Evolutionary conservation across 1,284 basidiomycete genomes (phyloP).

Genomic region (Cutaneotrichosporon mucoides): DNA sequence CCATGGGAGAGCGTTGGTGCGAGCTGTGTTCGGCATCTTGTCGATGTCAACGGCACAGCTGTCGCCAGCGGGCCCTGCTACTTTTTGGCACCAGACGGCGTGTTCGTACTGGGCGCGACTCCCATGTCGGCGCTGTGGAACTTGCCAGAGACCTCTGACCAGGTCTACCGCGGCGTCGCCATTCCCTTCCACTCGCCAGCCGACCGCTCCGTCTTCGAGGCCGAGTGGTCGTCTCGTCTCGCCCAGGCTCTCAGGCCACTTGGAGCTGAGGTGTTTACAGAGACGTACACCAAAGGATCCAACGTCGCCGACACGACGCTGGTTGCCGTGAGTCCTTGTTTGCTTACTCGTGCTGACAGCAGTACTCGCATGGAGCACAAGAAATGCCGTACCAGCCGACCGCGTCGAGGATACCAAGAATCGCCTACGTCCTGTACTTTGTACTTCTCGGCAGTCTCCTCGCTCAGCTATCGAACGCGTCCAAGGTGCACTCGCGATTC

Average conservation of each 20-base stretch:
- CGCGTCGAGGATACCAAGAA: not conserved
- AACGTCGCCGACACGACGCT: constrained; percentile 7
- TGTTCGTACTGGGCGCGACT: constrained; percentile 5
- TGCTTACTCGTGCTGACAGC: not conserved
- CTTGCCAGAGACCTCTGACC: constrained; percentile 3
- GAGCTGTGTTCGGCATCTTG: constrained; percentile 30
- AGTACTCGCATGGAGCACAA: constrained; percentile 1
- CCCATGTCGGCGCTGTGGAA: constrained; percentile 5
- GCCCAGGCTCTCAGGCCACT: constrained; percentile 16
- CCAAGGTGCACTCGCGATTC: constrained; percentile 81
- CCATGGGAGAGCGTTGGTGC: constrained; percentile 25
- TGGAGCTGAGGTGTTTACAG: constrained; percentile 40
- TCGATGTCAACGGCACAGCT: constrained; percentile 8
- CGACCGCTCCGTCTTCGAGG: constrained; percentile 22
- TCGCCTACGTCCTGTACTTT: constrained; percentile 60
- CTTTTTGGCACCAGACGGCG: constrained; percentile 20
- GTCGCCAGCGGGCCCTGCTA: constrained; percentile 26
- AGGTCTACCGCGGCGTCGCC: constrained; percentile 32
- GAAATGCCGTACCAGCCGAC: not conserved
- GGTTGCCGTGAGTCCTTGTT: constrained; percentile 27
- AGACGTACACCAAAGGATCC: constrained; percentile 22
- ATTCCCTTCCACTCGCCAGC: constrained; percentile 27
- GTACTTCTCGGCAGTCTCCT: constrained; percentile 74
- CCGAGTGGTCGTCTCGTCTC: constrained; percentile 22
- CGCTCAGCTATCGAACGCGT: constrained; percentile 70